Conservation (phyloP, 2,329 filamentous ascomycete species). For the Sclerotinia nivalis region DNA sequence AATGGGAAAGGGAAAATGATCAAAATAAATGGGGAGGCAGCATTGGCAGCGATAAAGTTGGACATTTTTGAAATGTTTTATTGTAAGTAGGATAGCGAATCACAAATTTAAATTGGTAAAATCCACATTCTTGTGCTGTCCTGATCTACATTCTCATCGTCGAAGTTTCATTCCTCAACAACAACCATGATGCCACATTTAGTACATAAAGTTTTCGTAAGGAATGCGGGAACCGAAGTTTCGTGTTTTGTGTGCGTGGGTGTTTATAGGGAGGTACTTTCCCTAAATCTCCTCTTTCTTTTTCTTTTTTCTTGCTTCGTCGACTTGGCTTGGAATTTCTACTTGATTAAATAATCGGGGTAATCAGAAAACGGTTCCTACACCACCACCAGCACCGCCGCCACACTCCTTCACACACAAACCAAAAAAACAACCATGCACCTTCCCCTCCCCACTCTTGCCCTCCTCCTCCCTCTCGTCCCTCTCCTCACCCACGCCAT, state of each 20-base stretch:
- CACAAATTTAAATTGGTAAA: background rate
- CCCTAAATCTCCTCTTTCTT: background rate
- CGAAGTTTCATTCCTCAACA: background rate
- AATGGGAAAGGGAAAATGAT: background rate
- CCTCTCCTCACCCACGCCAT: background rate
- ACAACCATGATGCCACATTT: background rate
- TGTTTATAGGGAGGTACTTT: background rate
- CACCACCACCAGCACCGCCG: background rate
- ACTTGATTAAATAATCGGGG: no score
- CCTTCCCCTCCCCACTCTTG: background rate
- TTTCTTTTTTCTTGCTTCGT: background rate
- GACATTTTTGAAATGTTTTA: background rate
- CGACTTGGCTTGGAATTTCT: no score
- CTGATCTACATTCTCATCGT: slow-evolving; percentile 13
- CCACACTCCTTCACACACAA: background rate
- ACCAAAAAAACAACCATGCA: background rate
- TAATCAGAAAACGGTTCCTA: background rate
- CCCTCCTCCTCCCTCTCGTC: background rate
- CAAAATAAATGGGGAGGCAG: background rate
- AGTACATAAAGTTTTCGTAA: background rate
- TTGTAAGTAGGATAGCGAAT: slow-evolving; percentile 3
- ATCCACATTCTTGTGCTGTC: background rate
- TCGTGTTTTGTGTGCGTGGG: background rate
- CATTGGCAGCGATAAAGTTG: slow-evolving; percentile 1
- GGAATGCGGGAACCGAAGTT: slow-evolving; percentile 5